Base-by-base conservation (phyloP, 768 basidiomycete genomes). In the Coprinopsis sp. region DNA sequence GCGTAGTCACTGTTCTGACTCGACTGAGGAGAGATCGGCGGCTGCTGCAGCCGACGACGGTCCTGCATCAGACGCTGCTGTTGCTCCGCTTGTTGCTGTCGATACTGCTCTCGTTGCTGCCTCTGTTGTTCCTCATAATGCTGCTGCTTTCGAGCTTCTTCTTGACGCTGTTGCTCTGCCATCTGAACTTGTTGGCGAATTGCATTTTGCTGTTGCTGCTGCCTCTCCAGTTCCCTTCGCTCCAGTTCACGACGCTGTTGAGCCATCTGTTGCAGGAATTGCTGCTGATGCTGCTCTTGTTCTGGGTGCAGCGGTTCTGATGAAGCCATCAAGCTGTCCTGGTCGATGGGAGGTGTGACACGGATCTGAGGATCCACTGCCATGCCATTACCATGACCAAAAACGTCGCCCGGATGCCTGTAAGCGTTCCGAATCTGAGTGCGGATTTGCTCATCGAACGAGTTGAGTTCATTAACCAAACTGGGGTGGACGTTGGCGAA, bases 401-500 rank as follows among this genome's bases (percentile, higher is more conserved):
- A 67, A 27, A 64, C 54, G n/a, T 70, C 65, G 14, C 59, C 61
- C 31, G 66, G 66, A 36, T 60, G 60, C 27, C 64, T 57, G 52
- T 72, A 73, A 4, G 73, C 75, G 49, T 70, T 68, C 33, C 70
- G 64, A 13, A 81, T 70, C 57, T 79, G 79, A 11, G 67, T 63
- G 22, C 67, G 65, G 51, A 83, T 72, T 23, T 72, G 69, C 0
- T 73, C 78, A 8, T 81, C 78, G 52, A 83, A 82, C n/a, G 61
- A 65, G 46, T 71, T 66, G 51, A 81, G 67, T 39, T 83, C 79
- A 42, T 72, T 68, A 10, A 79, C 72, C 43, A 84, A 61, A 40
- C 68, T 76, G 3, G 79, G 79, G 56, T 84, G 81, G 12, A 77
- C 72, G 36, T 68, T 67, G 3, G 69, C 71, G 44, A 81, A 76